phyloP scores from a whole-genome alignment of 192 early-diverging fungal species.

The Entomortierella lignicola region DNA sequence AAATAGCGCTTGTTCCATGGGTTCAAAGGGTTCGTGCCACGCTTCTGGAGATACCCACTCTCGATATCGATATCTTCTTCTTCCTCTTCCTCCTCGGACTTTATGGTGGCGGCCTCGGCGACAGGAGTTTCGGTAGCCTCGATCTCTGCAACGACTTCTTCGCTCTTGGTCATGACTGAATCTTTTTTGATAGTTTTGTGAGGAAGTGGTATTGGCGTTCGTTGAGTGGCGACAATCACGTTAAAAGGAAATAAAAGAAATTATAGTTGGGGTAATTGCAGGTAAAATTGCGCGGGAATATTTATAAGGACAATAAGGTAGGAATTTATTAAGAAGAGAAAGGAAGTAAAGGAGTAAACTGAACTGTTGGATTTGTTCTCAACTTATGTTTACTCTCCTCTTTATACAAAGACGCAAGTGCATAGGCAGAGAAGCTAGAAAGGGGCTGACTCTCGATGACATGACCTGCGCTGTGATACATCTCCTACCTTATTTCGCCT shows the following conservation, averaged over 20 bases:
- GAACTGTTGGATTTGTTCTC: neutral
- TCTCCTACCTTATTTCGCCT: neutral
- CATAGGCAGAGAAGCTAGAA: neutral
- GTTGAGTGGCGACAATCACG: no score
- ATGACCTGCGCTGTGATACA: slow-evolving; percentile 17
- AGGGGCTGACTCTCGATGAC: slow-evolving; percentile 22
- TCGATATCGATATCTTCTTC: slow-evolving; percentile 50
- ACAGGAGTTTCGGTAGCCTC: slow-evolving; percentile 10
- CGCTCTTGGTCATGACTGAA: slow-evolving; percentile 34
- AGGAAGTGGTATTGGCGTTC: no score
- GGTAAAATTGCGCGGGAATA: neutral
- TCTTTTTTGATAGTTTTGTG: neutral
- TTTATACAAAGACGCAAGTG: slow-evolving; percentile 17
- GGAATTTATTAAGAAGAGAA: neutral
- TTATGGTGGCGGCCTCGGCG: neutral
- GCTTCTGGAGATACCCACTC: slow-evolving; percentile 49
- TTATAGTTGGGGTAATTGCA: neutral
- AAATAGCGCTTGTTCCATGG: slow-evolving; percentile 57
- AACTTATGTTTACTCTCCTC: neutral
- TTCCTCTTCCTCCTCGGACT: slow-evolving; percentile 40
- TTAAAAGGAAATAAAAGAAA: no score
- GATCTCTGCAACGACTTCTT: slow-evolving; percentile 12
- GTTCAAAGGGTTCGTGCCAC: slow-evolving; percentile 37
- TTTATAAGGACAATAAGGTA: neutral
- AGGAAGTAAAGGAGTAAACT: slow-evolving; percentile 6